phyloP scores from a whole-genome alignment of 2,329 filamentous ascomycete genomes.

The Hymenoscyphus fructigenus region DNA sequence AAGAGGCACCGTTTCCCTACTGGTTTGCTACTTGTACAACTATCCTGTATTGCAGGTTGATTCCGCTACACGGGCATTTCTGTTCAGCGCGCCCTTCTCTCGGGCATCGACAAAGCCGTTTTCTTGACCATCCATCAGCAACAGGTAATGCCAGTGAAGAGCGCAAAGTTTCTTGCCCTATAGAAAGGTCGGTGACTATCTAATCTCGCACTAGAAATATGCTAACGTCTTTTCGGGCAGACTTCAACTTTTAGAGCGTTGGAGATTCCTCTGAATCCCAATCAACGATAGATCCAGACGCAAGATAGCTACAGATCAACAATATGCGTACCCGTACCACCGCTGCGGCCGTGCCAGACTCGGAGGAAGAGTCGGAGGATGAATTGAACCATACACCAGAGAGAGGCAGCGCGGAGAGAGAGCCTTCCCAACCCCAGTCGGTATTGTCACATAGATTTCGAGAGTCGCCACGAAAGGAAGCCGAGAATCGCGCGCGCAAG shows the following conservation, averaged over 20 bases:
- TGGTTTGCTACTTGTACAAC: background rate
- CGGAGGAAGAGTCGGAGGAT: conserved; percentile 21
- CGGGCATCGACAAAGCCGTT: background rate
- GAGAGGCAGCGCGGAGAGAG: conserved; percentile 9
- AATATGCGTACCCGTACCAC: conserved; percentile 18
- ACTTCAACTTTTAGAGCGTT: background rate
- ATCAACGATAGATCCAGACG: background rate
- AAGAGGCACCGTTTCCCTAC: background rate
- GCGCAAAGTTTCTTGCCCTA: background rate
- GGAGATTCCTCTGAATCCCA: background rate
- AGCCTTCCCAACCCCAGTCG: conserved; percentile 22
- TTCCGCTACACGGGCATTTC: background rate
- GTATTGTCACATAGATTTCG: conserved; percentile 28
- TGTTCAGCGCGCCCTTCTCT: background rate
- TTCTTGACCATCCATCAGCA: background rate
- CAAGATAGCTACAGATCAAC: background rate
- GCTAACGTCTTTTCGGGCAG: background rate
- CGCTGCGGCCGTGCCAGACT: conserved; percentile 20
- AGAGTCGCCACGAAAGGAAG: conserved; percentile 21
- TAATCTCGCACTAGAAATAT: background rate
- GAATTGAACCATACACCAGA: conserved; percentile 21
- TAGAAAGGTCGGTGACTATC: background rate
- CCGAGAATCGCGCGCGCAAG: background rate
- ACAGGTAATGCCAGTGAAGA: background rate
- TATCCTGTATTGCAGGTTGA: background rate